A percentile compares a stretch with the other conserved stretches of the same genome.
These are phyloP conservation scores for Reticulascus tulasneorum DNA, from an alignment of 2,329 filamentous ascomycete genomes.

Conservation along the genomic window DNA sequence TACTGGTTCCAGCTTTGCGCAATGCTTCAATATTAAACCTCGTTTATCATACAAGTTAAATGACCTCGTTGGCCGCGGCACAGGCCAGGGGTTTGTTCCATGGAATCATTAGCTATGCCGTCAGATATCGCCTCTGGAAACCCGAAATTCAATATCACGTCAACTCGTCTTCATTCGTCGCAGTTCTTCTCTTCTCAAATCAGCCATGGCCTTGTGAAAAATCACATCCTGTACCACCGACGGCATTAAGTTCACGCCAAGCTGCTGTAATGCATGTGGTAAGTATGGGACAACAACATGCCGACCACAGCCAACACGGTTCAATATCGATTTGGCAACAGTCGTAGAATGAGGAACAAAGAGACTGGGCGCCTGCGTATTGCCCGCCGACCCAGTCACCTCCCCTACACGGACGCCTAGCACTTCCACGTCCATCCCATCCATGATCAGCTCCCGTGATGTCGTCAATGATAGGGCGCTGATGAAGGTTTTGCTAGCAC, in stretches of 20 bases:
- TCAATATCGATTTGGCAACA: constrained; percentile 8
- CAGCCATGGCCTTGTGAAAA: not conserved
- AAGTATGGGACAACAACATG: constrained; percentile 7
- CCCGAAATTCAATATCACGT: too few species aligned
- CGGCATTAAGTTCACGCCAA: constrained; percentile 4
- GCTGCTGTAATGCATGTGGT: constrained; percentile 5
- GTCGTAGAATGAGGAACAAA: constrained; percentile 8
- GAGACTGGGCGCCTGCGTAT: constrained; percentile 2
- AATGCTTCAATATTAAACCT: too few species aligned
- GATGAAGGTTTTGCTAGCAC: constrained; percentile 10
- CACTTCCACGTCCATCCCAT: constrained; percentile 9
- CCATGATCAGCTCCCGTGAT: constrained; percentile 4
- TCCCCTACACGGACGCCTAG: constrained; percentile 6
- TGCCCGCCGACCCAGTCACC: constrained; percentile 8
- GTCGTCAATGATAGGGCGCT: constrained; percentile 4
- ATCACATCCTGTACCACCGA: constrained; percentile 2
- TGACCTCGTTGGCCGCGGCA: too few species aligned
- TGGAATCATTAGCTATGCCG: too few species aligned
- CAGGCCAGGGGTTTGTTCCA: too few species aligned
- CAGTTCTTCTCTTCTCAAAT: constrained; percentile 5
- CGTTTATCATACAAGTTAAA: too few species aligned
- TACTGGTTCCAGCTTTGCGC: too few species aligned
- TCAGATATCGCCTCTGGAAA: too few species aligned
- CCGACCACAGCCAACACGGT: constrained; percentile 9
- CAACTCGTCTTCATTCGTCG: too few species aligned